Evolutionary conservation across 441 rosid genomes (phyloP).

Genomic region (Eruca vesicaria): DNA sequence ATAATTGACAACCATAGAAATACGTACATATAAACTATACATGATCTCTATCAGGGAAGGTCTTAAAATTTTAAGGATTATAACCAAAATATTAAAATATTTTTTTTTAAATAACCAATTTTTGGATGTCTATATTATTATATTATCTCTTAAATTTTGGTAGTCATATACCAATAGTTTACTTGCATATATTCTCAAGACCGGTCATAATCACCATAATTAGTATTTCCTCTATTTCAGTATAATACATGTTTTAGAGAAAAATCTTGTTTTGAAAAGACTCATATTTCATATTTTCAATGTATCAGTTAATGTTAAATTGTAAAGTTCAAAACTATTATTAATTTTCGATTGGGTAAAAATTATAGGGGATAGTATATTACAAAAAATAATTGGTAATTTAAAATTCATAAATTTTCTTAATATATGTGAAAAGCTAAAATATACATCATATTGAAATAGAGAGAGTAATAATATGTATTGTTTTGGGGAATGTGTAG

Average conservation of each 20-base stretch:
- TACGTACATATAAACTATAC: not conserved
- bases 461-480: not conserved
- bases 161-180: not conserved
- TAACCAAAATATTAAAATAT: not conserved
- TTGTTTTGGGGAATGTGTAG: conserved; percentile 33
- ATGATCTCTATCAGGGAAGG: not conserved
- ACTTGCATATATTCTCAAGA: not conserved
- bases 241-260: too few species aligned
- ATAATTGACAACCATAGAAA: not conserved
- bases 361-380: too few species aligned
- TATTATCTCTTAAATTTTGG: not conserved
- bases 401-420: too few species aligned
- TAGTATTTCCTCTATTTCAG: not conserved
- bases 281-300: too few species aligned
- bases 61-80: not conserved
- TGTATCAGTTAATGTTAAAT: too few species aligned
- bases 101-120: not conserved
- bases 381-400: too few species aligned
- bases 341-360: too few species aligned
- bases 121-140: not conserved
- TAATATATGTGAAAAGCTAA: too few species aligned
- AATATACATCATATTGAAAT: too few species aligned
- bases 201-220: not conserved
- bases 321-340: too few species aligned
- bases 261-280: too few species aligned